phyloP scores from a whole-genome alignment of 1,284 basidiomycete genomes.

The Schizophyllum amplum region DNA sequence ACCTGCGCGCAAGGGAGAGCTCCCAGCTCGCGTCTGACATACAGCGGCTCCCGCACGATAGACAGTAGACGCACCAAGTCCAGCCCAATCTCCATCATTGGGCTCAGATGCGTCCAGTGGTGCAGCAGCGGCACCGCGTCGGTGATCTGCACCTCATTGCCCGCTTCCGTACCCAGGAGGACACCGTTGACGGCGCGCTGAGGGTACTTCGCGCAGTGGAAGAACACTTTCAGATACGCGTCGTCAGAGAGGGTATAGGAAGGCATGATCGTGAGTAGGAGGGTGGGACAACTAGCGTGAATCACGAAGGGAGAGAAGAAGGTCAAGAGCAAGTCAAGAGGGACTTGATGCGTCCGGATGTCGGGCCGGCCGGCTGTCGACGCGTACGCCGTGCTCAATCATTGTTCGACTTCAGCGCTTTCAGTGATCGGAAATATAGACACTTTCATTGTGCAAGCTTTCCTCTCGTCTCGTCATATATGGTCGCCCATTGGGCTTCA shows the following conservation, averaged over 20 bases:
- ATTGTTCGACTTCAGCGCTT: too few species aligned
- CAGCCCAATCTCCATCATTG: slow-evolving; percentile 75
- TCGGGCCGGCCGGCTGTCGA: too few species aligned
- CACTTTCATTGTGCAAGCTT: too few species aligned
- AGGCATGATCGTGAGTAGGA: slow-evolving; percentile 3
- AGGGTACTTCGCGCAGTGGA: slow-evolving; percentile 69
- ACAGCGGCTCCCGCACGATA: neutral
- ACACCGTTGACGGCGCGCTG: slow-evolving; percentile 64
- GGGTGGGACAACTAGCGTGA: neutral
- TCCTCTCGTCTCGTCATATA: too few species aligned
- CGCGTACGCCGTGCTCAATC: too few species aligned
- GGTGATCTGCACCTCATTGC: slow-evolving; percentile 33
- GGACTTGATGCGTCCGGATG: too few species aligned
- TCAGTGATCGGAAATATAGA: too few species aligned
- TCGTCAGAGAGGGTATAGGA: slow-evolving; percentile 10
- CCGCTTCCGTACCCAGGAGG: slow-evolving; percentile 41
- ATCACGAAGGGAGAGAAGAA: too few species aligned
- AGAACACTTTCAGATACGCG: slow-evolving; percentile 26
- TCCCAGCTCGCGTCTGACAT: too few species aligned
- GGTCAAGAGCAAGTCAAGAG: too few species aligned
- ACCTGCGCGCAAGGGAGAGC: too few species aligned
- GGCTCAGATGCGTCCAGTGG: slow-evolving; percentile 70
- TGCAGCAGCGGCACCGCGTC: slow-evolving; percentile 71
- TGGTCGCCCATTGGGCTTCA: too few species aligned
- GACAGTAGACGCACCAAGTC: slow-evolving; percentile 44